Percentiles rank a stretch among this genome's conserved stretches.
Conservation (phyloP, 768 basidiomycete species). For the Mycena capillaripes region DNA sequence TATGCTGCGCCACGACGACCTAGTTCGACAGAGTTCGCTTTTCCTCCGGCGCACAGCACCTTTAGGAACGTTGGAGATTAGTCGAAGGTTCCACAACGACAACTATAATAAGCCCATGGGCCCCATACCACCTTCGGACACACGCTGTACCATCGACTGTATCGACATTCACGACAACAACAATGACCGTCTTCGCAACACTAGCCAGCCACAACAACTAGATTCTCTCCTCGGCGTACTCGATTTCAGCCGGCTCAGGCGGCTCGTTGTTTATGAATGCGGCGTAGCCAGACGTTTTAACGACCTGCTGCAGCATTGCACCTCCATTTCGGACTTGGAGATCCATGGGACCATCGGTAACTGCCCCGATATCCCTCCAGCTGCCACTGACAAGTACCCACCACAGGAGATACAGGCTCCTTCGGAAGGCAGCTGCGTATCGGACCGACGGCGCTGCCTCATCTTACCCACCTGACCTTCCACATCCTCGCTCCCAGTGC, state of each 20-base stretch:
- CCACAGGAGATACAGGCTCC: background rate
- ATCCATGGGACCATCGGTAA: constrained; percentile 1
- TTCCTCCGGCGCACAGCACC: background rate
- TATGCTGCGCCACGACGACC: background rate
- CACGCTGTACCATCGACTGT: background rate
- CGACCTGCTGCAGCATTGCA: background rate
- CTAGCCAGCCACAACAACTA: background rate
- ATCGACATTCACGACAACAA: background rate
- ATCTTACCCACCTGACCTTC: background rate
- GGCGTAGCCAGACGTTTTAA: background rate
- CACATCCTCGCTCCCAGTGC: background rate
- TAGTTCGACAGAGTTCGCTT: background rate
- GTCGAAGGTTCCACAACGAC: background rate
- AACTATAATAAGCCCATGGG: background rate
- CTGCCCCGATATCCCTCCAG: too few species aligned
- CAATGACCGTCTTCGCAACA: background rate
- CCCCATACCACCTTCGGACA: background rate
- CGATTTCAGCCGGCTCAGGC: background rate
- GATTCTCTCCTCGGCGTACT: background rate
- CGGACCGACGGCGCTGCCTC: background rate
- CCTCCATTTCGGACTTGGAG: background rate
- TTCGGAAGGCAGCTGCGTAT: background rate
- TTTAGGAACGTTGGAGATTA: background rate
- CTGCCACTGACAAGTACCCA: background rate
- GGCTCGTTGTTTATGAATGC: background rate